Evolutionary conservation across 2,329 filamentous ascomycete species (phyloP), one percentile per base, ranked within the genome.

Genomic region (Beauveria brongniartii): DNA sequence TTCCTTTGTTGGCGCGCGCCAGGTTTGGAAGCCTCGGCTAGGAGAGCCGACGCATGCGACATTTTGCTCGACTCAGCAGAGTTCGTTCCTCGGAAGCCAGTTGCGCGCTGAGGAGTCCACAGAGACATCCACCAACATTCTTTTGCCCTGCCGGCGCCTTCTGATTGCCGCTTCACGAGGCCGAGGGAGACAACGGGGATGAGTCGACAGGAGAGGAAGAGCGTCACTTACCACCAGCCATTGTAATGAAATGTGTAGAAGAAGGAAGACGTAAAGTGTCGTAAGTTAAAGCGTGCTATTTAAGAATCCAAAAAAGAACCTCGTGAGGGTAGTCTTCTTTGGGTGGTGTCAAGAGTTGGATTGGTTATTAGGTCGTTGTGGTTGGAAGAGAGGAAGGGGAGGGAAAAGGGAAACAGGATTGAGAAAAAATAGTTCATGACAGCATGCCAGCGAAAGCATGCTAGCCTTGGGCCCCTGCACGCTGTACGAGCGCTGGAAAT

Each of bases 221-320:
- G 41, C 8, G 24, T 28, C 24, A 78, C 75, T 77, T 75, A 78
- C 75, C 75, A 68, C 74, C 75, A 74, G 75, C 75, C 75, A 78
- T 78, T 74, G 70, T 77, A 72, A 66, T 61, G 58, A 61, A 53
- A 55, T 64, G 62, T 65, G 61, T 62, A 63, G 55, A 59, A 61
- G 62, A 62, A 64, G 55, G 56, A 28, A 53, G 62, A 65, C 62
- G 55, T 64, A 65, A 62, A 64, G 59, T 65, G 63, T 58, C 55
- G 55, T 43, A 5, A 65, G 52, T 63, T 58, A 64, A 60, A 65
- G 50, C 58, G 28, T 57, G 64, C 58, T 59, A 63, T 14, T 16
- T 22, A 59, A 64, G 63, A 63, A 63, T 52, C 56, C 58, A 63
- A 56, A 64, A 63, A 65, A 68, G 64, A 67, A 62, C 46, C 55